phyloP scores from a whole-genome alignment of 805 yeast genomes.

The Nakazawaea holstii region DNA sequence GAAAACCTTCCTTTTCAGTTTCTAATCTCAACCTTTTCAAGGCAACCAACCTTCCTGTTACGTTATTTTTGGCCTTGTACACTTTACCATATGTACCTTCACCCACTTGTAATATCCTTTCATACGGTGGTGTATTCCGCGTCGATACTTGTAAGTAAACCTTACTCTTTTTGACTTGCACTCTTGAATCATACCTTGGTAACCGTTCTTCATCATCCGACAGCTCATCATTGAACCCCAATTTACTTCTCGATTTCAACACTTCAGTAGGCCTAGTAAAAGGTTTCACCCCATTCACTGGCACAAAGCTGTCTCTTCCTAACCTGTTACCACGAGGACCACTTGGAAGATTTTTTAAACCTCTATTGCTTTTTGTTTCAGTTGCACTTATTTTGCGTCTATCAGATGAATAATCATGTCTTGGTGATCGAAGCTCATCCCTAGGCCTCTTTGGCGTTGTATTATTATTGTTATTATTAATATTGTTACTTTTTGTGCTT shows the following conservation, averaged over 20 bases:
- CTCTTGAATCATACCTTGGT: neutral
- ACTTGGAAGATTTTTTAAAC: conserved; percentile 6
- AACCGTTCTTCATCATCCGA: conserved; percentile 8
- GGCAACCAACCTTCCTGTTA: conserved; percentile 75
- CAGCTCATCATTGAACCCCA: conserved; percentile 10
- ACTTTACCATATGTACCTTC: conserved; percentile 98
- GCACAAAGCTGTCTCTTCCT: conserved; percentile 2
- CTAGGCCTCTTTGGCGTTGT: conserved; percentile 4
- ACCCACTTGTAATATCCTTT: conserved; percentile 86
- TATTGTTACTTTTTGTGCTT: neutral
- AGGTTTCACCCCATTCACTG: conserved; percentile 1
- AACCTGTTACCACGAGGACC: conserved; percentile 8
- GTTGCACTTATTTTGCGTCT: neutral
- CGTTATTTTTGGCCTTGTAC: conserved; percentile 71
- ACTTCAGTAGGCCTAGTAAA: conserved; percentile 10
- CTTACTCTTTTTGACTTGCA: neutral
- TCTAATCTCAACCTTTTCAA: conserved; percentile 81
- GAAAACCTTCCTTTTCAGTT: conserved; percentile 89
- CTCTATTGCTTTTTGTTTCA: neutral
- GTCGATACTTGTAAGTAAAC: conserved; percentile 4
- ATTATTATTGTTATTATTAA: neutral
- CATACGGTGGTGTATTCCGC: conserved; percentile 41
- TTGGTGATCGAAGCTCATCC: conserved; percentile 6
- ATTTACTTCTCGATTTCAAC: conserved; percentile 6
- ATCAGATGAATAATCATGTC: conserved; percentile 1